These are phyloP conservation scores for Penicillium angulare DNA, from an alignment of 495 filamentous ascomycete genomes.

Conservation along the genomic window DNA sequence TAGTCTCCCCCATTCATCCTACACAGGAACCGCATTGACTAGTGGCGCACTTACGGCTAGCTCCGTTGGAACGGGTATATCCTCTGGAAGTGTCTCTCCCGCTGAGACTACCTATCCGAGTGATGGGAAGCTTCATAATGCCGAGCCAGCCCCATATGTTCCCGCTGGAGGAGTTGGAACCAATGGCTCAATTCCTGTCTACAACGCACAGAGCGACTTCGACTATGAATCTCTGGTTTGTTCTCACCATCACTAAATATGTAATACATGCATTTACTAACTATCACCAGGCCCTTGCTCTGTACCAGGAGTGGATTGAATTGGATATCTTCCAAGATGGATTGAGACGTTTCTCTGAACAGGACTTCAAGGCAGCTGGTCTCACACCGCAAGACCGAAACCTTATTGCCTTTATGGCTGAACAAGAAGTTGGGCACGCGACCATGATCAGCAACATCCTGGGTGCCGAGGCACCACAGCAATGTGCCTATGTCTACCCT, in stretches of 20 bases:
- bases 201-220: slow-evolving; percentile 68
- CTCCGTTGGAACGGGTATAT: slow-evolving; percentile 48
- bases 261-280: slow-evolving; percentile 25
- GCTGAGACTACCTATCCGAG: slow-evolving; percentile 63
- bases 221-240: slow-evolving; percentile 67
- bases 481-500: slow-evolving; percentile 83
- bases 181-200: slow-evolving; percentile 72
- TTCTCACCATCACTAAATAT: not conserved
- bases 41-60: slow-evolving; percentile 57
- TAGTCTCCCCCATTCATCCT: slow-evolving; percentile 49
- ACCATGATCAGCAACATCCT: slow-evolving; percentile 81
- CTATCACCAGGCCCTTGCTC: slow-evolving; percentile 49
- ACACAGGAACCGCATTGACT: slow-evolving; percentile 55
- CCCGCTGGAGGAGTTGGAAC: slow-evolving; percentile 77
- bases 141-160: slow-evolving; percentile 68
- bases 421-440: slow-evolving; percentile 81
- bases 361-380: slow-evolving; percentile 69
- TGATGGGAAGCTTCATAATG: slow-evolving; percentile 63
- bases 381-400: slow-evolving; percentile 65
- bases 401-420: slow-evolving; percentile 79
- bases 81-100: slow-evolving; percentile 40
- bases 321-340: slow-evolving; percentile 84
- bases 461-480: slow-evolving; percentile 60
- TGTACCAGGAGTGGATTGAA: slow-evolving; percentile 87
- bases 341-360: slow-evolving; percentile 63